These are phyloP conservation scores for Neckera pumila DNA, from an alignment of 225 moss, liverwort and hornwort species.

Conservation along the genomic window DNA sequence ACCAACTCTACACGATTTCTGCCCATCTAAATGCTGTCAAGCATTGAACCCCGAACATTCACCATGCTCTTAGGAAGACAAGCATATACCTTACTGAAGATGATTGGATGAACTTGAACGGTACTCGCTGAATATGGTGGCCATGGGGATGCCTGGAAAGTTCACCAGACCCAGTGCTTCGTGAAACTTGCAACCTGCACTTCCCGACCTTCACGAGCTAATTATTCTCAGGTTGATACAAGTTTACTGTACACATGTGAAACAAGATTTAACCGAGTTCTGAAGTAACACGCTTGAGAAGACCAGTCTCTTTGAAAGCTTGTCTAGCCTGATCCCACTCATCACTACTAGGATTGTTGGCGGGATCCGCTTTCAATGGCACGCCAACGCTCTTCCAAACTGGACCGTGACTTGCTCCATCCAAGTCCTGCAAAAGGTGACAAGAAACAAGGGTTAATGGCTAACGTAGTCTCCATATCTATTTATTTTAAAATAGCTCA, in stretches of 20 bases:
- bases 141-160: background rate
- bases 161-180: background rate
- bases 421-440: constrained; percentile 14
- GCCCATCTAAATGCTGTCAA: background rate
- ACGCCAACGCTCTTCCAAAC: constrained; percentile 40
- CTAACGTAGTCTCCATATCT: no score
- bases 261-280: background rate
- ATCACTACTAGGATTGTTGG: constrained; percentile 26
- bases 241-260: background rate
- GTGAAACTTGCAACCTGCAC: background rate
- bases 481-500: background rate
- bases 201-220: background rate
- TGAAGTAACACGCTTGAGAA: constrained; percentile 22
- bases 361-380: constrained; percentile 31
- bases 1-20: background rate
- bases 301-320: constrained; percentile 31
- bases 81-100: background rate
- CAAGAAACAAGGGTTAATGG: background rate
- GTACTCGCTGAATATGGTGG: background rate
- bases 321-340: constrained; percentile 42
- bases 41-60: background rate
- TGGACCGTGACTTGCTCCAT: constrained; percentile 30
- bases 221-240: background rate
- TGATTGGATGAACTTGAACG: background rate
- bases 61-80: background rate